Evolutionary conservation across 164 flowering plant species (phyloP).

Genomic region (Vitis rupestris): DNA sequence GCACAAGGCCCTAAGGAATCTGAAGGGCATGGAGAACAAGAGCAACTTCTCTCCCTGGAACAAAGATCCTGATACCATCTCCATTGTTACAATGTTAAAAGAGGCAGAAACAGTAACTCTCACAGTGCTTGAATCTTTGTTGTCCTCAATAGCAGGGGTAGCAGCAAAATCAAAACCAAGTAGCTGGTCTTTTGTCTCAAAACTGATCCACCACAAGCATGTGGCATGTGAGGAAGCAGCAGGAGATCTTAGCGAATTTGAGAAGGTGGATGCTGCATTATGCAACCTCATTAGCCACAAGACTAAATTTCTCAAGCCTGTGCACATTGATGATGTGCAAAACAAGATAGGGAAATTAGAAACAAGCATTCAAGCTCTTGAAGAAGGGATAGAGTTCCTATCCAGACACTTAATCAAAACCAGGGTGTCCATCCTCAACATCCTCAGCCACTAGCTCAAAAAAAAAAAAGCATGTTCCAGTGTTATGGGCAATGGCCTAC

Average conservation of each 20-base stretch:
- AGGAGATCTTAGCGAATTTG: conserved; percentile 18
- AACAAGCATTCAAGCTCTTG: too few relatives aligned
- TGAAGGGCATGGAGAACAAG: conserved; percentile 3
- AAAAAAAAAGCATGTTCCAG: too few relatives aligned
- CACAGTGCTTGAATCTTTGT: conserved; percentile 15
- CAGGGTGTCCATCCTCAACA: too few relatives aligned
- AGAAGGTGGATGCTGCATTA: conserved; percentile 19
- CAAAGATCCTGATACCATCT: conserved; percentile 5
- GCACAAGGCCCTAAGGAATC: conserved; percentile 14
- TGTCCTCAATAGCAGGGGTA: conserved; percentile 12
- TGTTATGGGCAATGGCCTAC: too few relatives aligned
- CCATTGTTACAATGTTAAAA: conserved; percentile 15
- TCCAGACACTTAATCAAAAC: too few relatives aligned
- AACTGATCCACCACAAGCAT: conserved; percentile 9
- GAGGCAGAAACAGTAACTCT: conserved; percentile 16
- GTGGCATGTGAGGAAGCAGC: conserved; percentile 11
- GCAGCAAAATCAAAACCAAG: conserved; percentile 8
- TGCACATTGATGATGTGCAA: too few relatives aligned
- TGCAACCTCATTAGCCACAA: not conserved
- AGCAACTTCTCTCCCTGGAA: not conserved
- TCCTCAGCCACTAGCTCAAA: too few relatives aligned
- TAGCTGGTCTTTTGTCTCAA: conserved; percentile 27
- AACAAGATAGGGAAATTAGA: too few relatives aligned
- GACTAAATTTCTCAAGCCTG: too few relatives aligned
- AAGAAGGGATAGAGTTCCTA: too few relatives aligned